Evolutionary conservation across 2,329 filamentous ascomycete genomes (phyloP).

Genomic region (Colletotrichum camelliae): DNA sequence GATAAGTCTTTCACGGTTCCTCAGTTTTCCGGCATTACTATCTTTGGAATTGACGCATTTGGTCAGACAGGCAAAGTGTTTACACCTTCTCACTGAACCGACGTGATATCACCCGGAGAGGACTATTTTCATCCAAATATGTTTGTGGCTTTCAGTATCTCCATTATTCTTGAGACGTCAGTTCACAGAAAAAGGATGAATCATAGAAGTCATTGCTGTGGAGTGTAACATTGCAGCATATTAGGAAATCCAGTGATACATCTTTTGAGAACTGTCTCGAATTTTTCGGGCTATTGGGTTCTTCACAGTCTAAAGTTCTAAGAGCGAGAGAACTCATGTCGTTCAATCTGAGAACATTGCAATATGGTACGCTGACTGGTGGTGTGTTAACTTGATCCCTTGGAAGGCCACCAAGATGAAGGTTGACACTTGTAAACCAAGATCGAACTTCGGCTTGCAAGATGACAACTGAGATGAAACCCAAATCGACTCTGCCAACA

Average conservation of each 20-base stretch:
- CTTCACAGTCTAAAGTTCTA: neutral
- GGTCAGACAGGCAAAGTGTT: neutral
- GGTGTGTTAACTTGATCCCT: neutral
- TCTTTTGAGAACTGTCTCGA: neutral
- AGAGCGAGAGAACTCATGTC: neutral
- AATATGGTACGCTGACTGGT: neutral
- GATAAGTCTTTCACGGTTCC: too few species aligned
- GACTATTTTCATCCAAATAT: neutral
- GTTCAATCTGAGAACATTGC: neutral
- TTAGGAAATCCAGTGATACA: neutral
- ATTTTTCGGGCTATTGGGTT: neutral
- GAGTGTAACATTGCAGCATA: neutral
- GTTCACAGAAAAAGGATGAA: neutral
- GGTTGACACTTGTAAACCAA: neutral
- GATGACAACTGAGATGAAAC: neutral
- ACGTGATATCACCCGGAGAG: too few species aligned
- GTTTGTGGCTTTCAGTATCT: neutral
- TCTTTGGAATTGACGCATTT: neutral
- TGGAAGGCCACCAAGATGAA: neutral
- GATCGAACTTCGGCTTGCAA: neutral
- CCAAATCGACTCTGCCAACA: neutral
- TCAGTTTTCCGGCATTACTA: neutral
- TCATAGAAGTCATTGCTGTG: neutral
- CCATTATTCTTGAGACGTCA: neutral
- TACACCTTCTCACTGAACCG: neutral